A percentile compares a stretch with the other conserved stretches of the same genome.
Conservation (phyloP, 2,329 filamentous ascomycete species). For the Phialemoniopsis sp. region DNA sequence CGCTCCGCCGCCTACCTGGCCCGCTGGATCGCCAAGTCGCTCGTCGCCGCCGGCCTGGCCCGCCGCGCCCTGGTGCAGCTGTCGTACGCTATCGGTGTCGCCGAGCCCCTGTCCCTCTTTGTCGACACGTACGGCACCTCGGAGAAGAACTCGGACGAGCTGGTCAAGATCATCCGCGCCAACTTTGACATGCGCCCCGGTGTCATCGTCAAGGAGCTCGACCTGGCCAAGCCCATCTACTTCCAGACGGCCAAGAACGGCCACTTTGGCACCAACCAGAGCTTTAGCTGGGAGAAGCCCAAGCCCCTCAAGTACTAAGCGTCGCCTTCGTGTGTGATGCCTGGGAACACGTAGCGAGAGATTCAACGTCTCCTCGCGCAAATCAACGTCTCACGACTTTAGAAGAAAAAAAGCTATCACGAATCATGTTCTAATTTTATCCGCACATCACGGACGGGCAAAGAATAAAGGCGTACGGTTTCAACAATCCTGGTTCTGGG, state of each 20-base stretch:
- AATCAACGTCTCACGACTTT: neutral
- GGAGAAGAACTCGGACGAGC: conserved; percentile 80
- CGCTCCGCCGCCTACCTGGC: conserved; percentile 95
- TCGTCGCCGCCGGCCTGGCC: conserved; percentile 82
- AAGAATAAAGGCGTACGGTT: conserved; percentile 17
- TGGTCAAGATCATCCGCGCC: conserved; percentile 87
- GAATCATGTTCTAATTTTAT: conserved; percentile 9
- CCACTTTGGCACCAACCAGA: conserved; percentile 96
- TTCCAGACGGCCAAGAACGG: conserved; percentile 98
- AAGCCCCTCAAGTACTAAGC: conserved; percentile 88
- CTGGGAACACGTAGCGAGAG: conserved; percentile 6
- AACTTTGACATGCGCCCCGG: conserved; percentile 99
- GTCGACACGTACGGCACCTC: conserved; percentile 98
- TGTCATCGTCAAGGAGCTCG: conserved; percentile 97
- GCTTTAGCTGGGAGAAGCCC: conserved; percentile 97
- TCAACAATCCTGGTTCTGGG: conserved; percentile 15
- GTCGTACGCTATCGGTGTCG: conserved; percentile 98
- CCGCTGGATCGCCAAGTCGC: conserved; percentile 98
- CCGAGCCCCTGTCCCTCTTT: conserved; percentile 96
- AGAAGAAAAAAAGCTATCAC: neutral
- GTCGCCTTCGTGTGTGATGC: conserved; percentile 8
- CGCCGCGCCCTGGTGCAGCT: conserved; percentile 95
- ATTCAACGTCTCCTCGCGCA: conserved; percentile 8
- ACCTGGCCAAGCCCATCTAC: conserved; percentile 96
- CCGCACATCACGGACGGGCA: conserved; percentile 9